These are phyloP conservation scores for Hemisphaericaspora xylofermentans DNA, from an alignment of 1,139 yeast genomes.

Conservation along the genomic window DNA sequence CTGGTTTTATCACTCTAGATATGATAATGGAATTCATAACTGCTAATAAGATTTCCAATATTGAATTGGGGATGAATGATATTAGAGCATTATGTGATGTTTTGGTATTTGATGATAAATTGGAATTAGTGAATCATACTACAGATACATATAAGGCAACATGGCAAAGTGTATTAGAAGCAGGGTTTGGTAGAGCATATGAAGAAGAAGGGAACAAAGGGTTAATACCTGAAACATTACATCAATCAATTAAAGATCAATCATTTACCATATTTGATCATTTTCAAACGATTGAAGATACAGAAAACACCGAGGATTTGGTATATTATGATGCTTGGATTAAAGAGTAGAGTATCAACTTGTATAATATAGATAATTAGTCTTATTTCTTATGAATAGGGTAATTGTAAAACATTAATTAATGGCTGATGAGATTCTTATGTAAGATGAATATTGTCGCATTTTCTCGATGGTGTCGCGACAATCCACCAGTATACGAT, in stretches of 20 bases:
- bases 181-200: constrained; percentile 53
- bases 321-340: constrained; percentile 44
- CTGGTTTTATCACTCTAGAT: constrained; percentile 66
- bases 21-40: constrained; percentile 75
- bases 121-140: constrained; percentile 56
- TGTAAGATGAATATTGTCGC: no score
- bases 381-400: no score
- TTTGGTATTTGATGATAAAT: constrained; percentile 78
- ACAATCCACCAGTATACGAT: no score
- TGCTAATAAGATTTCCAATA: constrained; percentile 75
- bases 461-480: no score
- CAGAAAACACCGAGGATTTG: constrained; percentile 34
- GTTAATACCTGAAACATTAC: constrained; percentile 5
- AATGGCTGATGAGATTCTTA: no score
- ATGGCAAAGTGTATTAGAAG: constrained; percentile 60
- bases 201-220: constrained; percentile 21
- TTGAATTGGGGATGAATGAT: constrained; percentile 73
- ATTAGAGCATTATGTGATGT: constrained; percentile 86
- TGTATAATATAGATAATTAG: no score
- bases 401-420: no score
- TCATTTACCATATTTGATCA: constrained; percentile 38
- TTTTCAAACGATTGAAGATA: constrained; percentile 29
- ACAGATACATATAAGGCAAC: constrained; percentile 59
- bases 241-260: constrained; percentile 15
- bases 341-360: neutral